Evolutionary conservation across 768 basidiomycete genomes (phyloP).

Genomic region (Atractiella rhizophila): DNA sequence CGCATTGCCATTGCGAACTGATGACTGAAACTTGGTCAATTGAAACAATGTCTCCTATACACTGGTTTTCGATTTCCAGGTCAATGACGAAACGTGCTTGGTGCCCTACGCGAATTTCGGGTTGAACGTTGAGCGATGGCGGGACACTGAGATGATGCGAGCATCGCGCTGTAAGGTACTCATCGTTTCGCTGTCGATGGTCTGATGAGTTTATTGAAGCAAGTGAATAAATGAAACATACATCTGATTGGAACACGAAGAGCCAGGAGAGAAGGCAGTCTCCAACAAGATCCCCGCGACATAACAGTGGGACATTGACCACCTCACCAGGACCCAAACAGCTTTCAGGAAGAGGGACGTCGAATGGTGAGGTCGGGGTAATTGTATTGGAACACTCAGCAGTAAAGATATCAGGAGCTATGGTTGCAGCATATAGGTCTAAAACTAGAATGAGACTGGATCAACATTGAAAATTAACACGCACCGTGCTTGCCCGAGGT

Average conservation of each 20-base stretch:
- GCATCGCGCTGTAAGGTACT: neutral
- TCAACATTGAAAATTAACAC: slow-evolving; percentile 20
- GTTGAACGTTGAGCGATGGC: neutral
- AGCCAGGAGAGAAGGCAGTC: slow-evolving; percentile 34
- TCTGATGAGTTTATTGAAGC: no score
- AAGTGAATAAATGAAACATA: no score
- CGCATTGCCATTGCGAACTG: neutral
- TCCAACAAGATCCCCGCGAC: slow-evolving; percentile 31
- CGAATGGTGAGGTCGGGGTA: no score
- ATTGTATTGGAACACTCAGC: no score
- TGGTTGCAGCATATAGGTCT: slow-evolving; percentile 26
- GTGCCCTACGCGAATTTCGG: neutral
- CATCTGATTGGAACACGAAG: slow-evolving; percentile 41
- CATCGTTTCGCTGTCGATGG: no score
- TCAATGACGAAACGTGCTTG: neutral
- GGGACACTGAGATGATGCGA: neutral
- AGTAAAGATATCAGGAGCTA: slow-evolving; percentile 19
- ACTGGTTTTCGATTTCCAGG: neutral
- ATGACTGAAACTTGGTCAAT: neutral
- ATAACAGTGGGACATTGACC: slow-evolving; percentile 29
- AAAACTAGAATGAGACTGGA: slow-evolving; percentile 32
- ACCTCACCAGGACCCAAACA: slow-evolving; percentile 32
- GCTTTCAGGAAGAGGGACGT: no score
- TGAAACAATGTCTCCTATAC: neutral
- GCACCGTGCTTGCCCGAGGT: neutral